Conservation (phyloP, 2,329 filamentous ascomycete genomes). For the Monilinia aucupariae region DNA sequence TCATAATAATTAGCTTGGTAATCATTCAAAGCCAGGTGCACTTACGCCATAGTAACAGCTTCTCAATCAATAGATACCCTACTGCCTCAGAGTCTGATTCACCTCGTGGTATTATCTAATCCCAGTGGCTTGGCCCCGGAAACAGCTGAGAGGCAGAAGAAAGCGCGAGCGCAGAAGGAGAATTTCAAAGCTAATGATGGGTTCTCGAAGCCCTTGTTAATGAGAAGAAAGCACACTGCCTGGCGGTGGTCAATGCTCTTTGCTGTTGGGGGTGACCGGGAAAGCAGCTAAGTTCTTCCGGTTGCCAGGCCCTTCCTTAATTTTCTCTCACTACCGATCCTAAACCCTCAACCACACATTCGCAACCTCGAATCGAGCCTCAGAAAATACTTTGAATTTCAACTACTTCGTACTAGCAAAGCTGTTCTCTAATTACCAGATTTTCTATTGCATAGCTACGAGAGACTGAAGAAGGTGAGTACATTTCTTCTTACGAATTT, state of each 20-base stretch:
- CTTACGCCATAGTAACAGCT: background rate
- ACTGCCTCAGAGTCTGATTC: background rate
- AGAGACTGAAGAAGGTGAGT: background rate
- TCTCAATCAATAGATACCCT: background rate
- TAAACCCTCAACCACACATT: conserved; percentile 6
- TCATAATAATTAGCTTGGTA: background rate
- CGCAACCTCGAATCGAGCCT: background rate
- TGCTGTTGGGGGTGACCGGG: background rate
- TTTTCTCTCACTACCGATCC: background rate
- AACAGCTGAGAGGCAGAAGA: background rate
- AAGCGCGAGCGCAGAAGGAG: background rate
- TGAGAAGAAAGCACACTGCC: background rate
- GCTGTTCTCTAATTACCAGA: background rate
- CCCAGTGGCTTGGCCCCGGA: background rate
- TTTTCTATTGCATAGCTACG: background rate
- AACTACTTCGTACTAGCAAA: background rate
- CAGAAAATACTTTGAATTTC: background rate
- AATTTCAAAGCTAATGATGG: background rate
- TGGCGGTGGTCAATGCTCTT: background rate
- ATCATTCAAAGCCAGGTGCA: background rate
- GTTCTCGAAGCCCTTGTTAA: background rate
- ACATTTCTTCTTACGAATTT: background rate
- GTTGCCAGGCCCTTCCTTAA: background rate
- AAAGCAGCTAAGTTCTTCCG: background rate
- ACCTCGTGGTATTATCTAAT: background rate